Evolutionary conservation across 2,329 filamentous ascomycete genomes (phyloP).

Genomic region (Trichoderma hamatum): DNA sequence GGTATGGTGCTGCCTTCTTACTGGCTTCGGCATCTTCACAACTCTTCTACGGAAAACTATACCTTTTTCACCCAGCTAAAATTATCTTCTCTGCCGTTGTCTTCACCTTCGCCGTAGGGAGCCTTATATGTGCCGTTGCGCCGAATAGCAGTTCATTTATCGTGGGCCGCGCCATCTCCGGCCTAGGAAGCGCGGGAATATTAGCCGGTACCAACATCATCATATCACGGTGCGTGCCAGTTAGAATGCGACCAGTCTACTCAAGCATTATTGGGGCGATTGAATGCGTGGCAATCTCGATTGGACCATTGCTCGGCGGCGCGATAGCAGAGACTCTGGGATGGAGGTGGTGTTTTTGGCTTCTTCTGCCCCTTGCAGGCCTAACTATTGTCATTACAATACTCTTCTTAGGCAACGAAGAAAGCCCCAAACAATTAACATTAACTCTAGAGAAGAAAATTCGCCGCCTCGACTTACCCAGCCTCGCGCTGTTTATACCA

Average conservation of each 20-base stretch:
- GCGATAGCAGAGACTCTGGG: constrained; percentile 9
- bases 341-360: constrained; percentile 21
- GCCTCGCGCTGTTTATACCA: background rate
- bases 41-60: background rate
- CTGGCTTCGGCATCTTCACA: constrained; percentile 2
- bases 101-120: background rate
- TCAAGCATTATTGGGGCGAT: constrained; percentile 6
- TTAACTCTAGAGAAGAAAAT: background rate
- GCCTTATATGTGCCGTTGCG: constrained; percentile 15
- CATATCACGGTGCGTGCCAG: background rate
- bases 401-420: background rate
- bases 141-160: constrained; percentile 4
- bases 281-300: constrained; percentile 13
- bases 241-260: background rate
- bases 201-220: background rate
- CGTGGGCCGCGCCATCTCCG: constrained; percentile 10
- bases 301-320: constrained; percentile 21
- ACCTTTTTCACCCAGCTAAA: background rate
- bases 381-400: background rate
- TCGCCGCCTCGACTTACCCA: background rate
- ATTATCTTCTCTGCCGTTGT: background rate
- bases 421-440: background rate
- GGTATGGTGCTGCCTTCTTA: constrained; percentile 5
- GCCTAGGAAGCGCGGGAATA: constrained; percentile 9
- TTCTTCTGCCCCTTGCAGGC: constrained; percentile 1